These are phyloP conservation scores for Hymenoscyphus fructigenus DNA, from an alignment of 2,329 filamentous ascomycete genomes.

Conservation along the genomic window DNA sequence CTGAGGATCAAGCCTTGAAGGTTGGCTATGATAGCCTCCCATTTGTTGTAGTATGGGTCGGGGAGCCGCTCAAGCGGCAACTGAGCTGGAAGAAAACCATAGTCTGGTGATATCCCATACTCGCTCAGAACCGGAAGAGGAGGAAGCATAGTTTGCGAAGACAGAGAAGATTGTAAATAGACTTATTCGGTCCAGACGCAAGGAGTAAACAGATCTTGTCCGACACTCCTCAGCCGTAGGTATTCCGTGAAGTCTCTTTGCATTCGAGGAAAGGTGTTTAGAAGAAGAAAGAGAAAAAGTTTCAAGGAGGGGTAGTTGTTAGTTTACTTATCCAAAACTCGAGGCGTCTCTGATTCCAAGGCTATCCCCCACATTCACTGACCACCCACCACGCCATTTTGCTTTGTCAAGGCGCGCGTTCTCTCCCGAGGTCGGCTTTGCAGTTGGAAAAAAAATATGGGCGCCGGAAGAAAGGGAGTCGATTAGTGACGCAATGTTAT, in stretches of 20 bases:
- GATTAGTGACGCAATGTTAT: background rate
- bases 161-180: background rate
- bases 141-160: slow-evolving; percentile 47
- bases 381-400: background rate
- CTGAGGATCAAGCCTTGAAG: slow-evolving; percentile 84
- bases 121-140: slow-evolving; percentile 65
- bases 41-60: slow-evolving; percentile 90
- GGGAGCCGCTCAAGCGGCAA: slow-evolving; percentile 77
- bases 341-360: background rate
- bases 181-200: slow-evolving; percentile 52
- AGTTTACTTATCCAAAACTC: background rate
- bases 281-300: background rate
- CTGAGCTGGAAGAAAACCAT: slow-evolving; percentile 85
- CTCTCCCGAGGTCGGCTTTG: background rate
- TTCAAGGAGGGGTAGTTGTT: background rate
- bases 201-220: slow-evolving; percentile 61
- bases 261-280: slow-evolving; percentile 23
- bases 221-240: slow-evolving; percentile 63
- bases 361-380: background rate
- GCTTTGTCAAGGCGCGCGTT: slow-evolving; percentile 1
- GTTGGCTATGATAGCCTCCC: slow-evolving; percentile 85
- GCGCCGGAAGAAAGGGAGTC: background rate
- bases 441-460: slow-evolving; percentile 10
- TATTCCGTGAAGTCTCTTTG: slow-evolving; percentile 20
- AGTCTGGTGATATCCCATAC: slow-evolving; percentile 74